Evolutionary conservation across 2,329 filamentous ascomycete species (phyloP).

Genomic region (Amphichorda felina): DNA sequence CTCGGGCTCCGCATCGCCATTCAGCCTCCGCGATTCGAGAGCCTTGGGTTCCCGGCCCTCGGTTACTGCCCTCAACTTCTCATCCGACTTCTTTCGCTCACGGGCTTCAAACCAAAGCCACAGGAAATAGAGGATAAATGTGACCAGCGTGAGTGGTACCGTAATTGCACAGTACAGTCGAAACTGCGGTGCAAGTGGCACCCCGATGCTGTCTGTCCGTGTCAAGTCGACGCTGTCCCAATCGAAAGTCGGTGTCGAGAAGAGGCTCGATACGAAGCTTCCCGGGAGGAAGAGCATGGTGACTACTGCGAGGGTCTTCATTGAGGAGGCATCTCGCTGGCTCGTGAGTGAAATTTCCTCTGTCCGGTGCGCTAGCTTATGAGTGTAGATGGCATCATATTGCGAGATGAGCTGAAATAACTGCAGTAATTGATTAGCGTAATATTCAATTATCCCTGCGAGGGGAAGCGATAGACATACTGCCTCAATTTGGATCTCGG

Average conservation of each 20-base stretch:
- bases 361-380: constrained; percentile 13
- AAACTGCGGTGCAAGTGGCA: constrained; percentile 22
- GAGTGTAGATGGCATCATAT: constrained; percentile 21
- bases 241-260: constrained; percentile 21
- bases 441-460: neutral
- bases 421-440: constrained; percentile 6
- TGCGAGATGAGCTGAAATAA: constrained; percentile 25
- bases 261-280: constrained; percentile 28
- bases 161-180: constrained; percentile 27
- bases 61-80: neutral
- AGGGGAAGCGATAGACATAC: constrained; percentile 10
- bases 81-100: constrained; percentile 5
- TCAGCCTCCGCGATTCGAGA: no score
- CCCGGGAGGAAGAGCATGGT: constrained; percentile 30
- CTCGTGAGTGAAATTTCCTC: constrained; percentile 20
- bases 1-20: neutral
- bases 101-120: constrained; percentile 18
- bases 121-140: constrained; percentile 21
- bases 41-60: no score
- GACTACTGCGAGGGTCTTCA: constrained; percentile 29
- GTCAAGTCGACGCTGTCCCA: constrained; percentile 14
- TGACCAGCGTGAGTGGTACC: constrained; percentile 21
- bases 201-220: constrained; percentile 9
- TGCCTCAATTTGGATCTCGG: constrained; percentile 25
- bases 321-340: constrained; percentile 27